Conservation (phyloP, 2,329 filamentous ascomycete genomes). For the Colletotrichum musicola region DNA sequence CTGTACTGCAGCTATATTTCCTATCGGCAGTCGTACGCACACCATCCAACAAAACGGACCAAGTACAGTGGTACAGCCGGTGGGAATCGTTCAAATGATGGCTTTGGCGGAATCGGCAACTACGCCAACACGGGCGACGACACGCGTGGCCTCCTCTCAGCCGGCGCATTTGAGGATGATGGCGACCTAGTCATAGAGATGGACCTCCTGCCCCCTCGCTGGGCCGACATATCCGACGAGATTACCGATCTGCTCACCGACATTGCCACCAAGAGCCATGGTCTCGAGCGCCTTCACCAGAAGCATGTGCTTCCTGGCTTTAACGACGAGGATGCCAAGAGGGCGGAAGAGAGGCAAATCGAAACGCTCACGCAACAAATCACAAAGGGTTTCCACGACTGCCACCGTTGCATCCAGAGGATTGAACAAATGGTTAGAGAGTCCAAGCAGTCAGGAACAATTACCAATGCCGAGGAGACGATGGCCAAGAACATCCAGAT, state of each 20-base stretch:
- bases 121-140: constrained; percentile 60
- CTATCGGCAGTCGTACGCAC: constrained; percentile 97
- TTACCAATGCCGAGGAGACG: constrained; percentile 87
- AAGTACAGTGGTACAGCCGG: constrained; percentile 70
- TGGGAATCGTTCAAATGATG: constrained; percentile 71
- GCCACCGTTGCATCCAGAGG: constrained; percentile 87
- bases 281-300: constrained; percentile 92
- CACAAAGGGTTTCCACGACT: constrained; percentile 89
- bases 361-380: constrained; percentile 91
- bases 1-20: constrained; percentile 83
- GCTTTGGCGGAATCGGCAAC: constrained; percentile 62
- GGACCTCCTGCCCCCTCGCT: constrained; percentile 94
- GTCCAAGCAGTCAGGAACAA: constrained; percentile 76
- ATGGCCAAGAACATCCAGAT: constrained; percentile 98
- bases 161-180: constrained; percentile 83
- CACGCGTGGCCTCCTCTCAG: constrained; percentile 85
- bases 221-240: constrained; percentile 95
- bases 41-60: constrained; percentile 90
- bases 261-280: constrained; percentile 85
- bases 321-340: constrained; percentile 92
- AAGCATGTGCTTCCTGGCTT: constrained; percentile 98
- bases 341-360: constrained; percentile 88
- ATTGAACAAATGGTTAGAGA: constrained; percentile 91
- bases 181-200: constrained; percentile 98
- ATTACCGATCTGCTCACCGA: constrained; percentile 85